Conservation (phyloP, 768 basidiomycete species). For the Psilocybe sp. region DNA sequence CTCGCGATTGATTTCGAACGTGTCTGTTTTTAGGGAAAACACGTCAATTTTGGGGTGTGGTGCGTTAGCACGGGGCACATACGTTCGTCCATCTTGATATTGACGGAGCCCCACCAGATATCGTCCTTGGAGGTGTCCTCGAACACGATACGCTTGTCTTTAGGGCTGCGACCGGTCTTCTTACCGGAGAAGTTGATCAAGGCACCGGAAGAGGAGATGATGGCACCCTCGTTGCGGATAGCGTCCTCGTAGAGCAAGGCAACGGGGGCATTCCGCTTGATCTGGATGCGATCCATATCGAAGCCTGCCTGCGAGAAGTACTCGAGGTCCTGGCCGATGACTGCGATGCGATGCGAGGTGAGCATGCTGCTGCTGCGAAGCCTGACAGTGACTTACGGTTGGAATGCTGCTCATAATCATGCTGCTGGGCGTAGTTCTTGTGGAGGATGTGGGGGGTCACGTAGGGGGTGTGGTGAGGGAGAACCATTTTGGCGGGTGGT, state of each 20-base stretch:
- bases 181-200: slow-evolving; percentile 99
- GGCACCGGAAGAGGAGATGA: slow-evolving; percentile 93
- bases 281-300: slow-evolving; percentile 95
- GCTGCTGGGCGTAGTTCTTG: slow-evolving; percentile 77
- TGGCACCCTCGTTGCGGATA: slow-evolving; percentile 96
- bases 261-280: slow-evolving; percentile 90
- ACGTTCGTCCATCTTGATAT: slow-evolving; percentile 99
- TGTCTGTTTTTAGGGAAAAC: slow-evolving; percentile 53
- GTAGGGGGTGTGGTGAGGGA: slow-evolving; percentile 74
- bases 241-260: slow-evolving; percentile 97
- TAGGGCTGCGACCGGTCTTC: slow-evolving; percentile 96
- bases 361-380: slow-evolving; percentile 3
- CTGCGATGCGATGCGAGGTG: slow-evolving; percentile 35
- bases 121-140: slow-evolving; percentile 96
- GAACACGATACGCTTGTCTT: slow-evolving; percentile 99
- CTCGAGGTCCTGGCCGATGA: slow-evolving; percentile 90
- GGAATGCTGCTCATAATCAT: slow-evolving; percentile 60
- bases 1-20: slow-evolving; percentile 98
- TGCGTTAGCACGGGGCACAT: slow-evolving; percentile 25
- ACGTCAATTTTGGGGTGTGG: slow-evolving; percentile 2
- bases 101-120: slow-evolving; percentile 99
- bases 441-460: slow-evolving; percentile 89
- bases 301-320: slow-evolving; percentile 99
- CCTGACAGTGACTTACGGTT: slow-evolving; percentile 43
- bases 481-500: slow-evolving; percentile 51